Conservation (phyloP, 2,329 filamentous ascomycete genomes). For the Malbranchea zuffiana region DNA sequence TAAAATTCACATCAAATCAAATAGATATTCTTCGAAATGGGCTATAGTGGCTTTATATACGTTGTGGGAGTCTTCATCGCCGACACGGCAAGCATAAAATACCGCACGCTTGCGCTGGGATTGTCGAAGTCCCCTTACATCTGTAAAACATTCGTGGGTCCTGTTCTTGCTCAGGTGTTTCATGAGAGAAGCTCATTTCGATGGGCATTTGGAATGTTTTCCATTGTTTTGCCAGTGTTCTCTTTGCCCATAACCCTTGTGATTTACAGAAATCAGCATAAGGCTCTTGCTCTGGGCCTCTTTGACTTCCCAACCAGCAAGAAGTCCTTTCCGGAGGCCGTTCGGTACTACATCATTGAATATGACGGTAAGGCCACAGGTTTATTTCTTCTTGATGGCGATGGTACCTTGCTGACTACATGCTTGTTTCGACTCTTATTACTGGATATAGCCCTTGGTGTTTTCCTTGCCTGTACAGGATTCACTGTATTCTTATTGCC, state of each 20-base stretch:
- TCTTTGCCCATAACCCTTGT: slow-evolving; percentile 45
- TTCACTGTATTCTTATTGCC: slow-evolving; percentile 24
- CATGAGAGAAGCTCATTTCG: slow-evolving; percentile 44
- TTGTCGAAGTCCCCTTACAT: slow-evolving; percentile 42
- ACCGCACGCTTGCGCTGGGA: slow-evolving; percentile 48
- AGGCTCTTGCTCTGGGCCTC: slow-evolving; percentile 37
- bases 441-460: slow-evolving; percentile 24
- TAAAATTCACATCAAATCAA: background rate
- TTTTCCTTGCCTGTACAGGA: slow-evolving; percentile 22
- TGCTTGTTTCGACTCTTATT: no score
- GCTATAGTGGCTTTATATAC: slow-evolving; percentile 44
- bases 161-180: slow-evolving; percentile 45
- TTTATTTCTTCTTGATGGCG: no score
- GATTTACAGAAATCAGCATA: slow-evolving; percentile 44
- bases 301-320: slow-evolving; percentile 3
- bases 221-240: slow-evolving; percentile 48
- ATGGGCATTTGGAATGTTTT: slow-evolving; percentile 54
- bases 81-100: slow-evolving; percentile 49
- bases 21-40: slow-evolving; percentile 43
- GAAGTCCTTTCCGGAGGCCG: slow-evolving; percentile 12
- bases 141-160: slow-evolving; percentile 32
- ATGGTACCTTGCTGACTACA: no score
- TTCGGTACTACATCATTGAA: slow-evolving; percentile 17
- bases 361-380: slow-evolving; percentile 15
- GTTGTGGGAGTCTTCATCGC: slow-evolving; percentile 48